phyloP scores from a whole-genome alignment of 2,329 filamentous ascomycete genomes.

The Arthrobotrys sinensis region DNA sequence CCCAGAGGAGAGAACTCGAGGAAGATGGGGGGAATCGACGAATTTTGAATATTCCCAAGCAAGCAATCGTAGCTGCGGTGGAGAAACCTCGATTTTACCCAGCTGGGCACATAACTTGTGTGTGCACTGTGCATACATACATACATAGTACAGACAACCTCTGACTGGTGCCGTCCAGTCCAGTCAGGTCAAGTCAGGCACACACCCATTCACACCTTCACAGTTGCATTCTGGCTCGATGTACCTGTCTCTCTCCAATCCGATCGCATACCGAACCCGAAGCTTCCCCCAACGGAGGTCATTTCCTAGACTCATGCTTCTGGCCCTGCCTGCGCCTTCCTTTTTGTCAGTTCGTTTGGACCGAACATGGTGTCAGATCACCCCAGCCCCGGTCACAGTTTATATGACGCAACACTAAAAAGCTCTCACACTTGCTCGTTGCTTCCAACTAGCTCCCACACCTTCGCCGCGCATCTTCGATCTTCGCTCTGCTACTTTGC shows the following conservation, averaged over 20 bases:
- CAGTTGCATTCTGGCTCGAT: not conserved
- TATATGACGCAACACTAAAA: constrained; percentile 22
- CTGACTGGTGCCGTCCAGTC: too few species aligned
- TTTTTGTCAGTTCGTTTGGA: constrained; percentile 3
- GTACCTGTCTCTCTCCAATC: not conserved
- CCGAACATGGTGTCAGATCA: constrained; percentile 7
- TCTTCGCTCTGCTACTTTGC: too few species aligned
- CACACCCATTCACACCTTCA: not conserved
- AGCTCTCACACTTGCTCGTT: constrained; percentile 3
- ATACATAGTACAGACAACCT: too few species aligned
- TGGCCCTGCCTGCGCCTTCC: constrained; percentile 9
- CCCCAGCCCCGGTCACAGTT: not conserved
- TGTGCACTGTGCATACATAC: too few species aligned
- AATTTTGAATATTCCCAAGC: not conserved
- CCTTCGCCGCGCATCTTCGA: not conserved
- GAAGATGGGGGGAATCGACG: not conserved
- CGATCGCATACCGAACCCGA: constrained; percentile 16
- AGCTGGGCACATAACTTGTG: not conserved
- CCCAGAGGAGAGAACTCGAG: not conserved
- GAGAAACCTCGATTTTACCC: not conserved
- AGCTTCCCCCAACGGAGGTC: not conserved
- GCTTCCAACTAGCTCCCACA: constrained; percentile 1
- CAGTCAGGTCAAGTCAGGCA: too few species aligned
- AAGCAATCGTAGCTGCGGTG: not conserved
- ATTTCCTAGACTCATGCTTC: not conserved